These are phyloP conservation scores for Colletotrichum sp. DNA, from an alignment of 2,329 filamentous ascomycete genomes.

Conservation along the genomic window DNA sequence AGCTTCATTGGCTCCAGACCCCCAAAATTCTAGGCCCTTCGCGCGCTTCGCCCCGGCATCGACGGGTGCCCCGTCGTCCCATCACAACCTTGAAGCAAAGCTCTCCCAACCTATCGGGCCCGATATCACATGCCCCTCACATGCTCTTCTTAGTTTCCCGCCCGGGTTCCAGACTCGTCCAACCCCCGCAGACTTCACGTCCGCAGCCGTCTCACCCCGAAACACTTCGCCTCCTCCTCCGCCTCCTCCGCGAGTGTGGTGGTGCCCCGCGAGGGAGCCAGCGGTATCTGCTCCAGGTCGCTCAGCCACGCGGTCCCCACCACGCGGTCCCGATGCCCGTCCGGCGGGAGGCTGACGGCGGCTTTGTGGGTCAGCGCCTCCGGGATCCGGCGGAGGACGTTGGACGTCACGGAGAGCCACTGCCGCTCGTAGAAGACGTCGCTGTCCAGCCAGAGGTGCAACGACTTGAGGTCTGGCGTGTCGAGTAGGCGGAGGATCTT, in stretches of 20 bases:
- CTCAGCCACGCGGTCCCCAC: neutral
- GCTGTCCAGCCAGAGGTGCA: constrained; percentile 14
- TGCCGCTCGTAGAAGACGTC: constrained; percentile 11
- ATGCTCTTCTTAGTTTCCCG: neutral
- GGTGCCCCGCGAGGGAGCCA: neutral
- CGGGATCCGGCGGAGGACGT: constrained; percentile 9
- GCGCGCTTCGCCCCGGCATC: neutral
- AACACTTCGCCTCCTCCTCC: neutral
- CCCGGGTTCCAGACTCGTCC: neutral
- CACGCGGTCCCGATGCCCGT: constrained; percentile 5
- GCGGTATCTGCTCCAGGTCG: neutral
- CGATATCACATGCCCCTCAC: neutral
- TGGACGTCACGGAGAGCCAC: constrained; percentile 9
- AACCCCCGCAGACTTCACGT: neutral
- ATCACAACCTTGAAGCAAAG: neutral
- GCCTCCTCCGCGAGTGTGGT: neutral
- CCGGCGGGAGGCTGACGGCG: constrained; percentile 14
- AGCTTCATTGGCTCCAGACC: neutral
- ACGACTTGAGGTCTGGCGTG: neutral
- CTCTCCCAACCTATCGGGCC: neutral
- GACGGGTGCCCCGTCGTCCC: neutral
- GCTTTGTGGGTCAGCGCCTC: constrained; percentile 12
- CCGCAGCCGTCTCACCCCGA: neutral
- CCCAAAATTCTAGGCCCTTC: neutral
- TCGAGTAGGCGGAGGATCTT: neutral